Percentiles rank a stretch among this genome's conserved stretches.
Evolutionary conservation across 768 basidiomycete genomes (phyloP).

Genomic region (Amanita pseudoporphyria): DNA sequence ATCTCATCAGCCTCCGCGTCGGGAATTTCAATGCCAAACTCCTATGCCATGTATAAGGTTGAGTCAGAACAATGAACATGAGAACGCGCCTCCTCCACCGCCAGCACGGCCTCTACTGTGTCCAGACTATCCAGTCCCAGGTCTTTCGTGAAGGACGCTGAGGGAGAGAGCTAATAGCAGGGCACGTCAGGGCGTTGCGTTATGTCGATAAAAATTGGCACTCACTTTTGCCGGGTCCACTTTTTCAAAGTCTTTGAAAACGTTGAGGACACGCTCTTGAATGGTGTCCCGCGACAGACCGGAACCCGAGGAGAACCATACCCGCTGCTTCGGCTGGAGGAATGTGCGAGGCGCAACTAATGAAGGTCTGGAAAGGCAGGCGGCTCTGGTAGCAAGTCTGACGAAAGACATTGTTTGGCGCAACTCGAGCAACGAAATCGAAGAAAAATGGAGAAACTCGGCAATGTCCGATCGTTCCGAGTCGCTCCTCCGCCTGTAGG

Average conservation of each 20-base stretch:
- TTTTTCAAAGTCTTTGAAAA: constrained; percentile 86
- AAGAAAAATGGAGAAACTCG: constrained; percentile 1
- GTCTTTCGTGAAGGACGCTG: constrained; percentile 68
- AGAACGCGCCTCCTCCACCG: constrained; percentile 76
- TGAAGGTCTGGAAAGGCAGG: constrained; percentile 31
- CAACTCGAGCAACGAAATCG: constrained; percentile 4
- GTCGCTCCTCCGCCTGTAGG: too few species aligned
- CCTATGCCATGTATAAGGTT: constrained; percentile 36
- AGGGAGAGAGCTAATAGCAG: constrained; percentile 45
- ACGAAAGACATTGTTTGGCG: constrained; percentile 41
- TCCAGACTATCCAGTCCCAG: constrained; percentile 94
- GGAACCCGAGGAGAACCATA: constrained; percentile 56
- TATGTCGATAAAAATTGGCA: neutral
- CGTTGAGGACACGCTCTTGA: constrained; percentile 66
- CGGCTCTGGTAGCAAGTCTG: constrained; percentile 38
- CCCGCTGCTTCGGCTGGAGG: constrained; percentile 31
- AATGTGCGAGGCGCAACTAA: constrained; percentile 25
- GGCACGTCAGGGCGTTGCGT: neutral
- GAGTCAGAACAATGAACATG: neutral
- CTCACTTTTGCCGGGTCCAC: constrained; percentile 65
- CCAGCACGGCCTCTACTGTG: constrained; percentile 97
- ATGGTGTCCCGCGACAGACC: constrained; percentile 62
- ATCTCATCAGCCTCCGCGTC: constrained; percentile 95
- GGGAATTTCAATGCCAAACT: constrained; percentile 96
- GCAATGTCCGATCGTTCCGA: constrained; percentile 6